phyloP scores from a whole-genome alignment of 192 early-diverging fungal species.

The Coemansia sp. region DNA sequence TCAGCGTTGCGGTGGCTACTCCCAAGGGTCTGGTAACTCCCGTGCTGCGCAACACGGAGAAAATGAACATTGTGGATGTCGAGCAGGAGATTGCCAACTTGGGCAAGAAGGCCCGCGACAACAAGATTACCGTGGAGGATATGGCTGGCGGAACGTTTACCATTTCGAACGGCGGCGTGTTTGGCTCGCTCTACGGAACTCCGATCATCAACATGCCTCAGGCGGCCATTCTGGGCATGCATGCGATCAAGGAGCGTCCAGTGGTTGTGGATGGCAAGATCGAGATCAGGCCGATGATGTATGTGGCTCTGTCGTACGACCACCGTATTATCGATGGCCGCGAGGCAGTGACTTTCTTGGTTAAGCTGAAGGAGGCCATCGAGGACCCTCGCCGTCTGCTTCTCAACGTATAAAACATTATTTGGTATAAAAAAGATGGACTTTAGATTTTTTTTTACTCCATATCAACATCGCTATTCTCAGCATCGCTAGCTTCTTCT shows the following conservation, averaged over 20 bases:
- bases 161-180: slow-evolving; percentile 98
- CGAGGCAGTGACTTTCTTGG: slow-evolving; percentile 97
- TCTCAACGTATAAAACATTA: slow-evolving; percentile 68
- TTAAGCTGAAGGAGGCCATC: slow-evolving; percentile 93
- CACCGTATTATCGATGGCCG: slow-evolving; percentile 98
- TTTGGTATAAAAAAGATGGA: no score
- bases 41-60: slow-evolving; percentile 88
- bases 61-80: slow-evolving; percentile 80
- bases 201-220: slow-evolving; percentile 99
- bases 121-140: slow-evolving; percentile 96
- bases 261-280: slow-evolving; percentile 92
- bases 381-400: slow-evolving; percentile 94
- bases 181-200: slow-evolving; percentile 95
- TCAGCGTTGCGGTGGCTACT: slow-evolving; percentile 95
- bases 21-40: slow-evolving; percentile 99
- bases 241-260: slow-evolving; percentile 95
- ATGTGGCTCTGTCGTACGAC: slow-evolving; percentile 96
- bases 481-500: slow-evolving; percentile 2
- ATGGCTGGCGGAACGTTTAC: slow-evolving; percentile 98
- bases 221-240: slow-evolving; percentile 97
- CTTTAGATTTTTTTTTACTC: no score
- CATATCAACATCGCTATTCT: slow-evolving; percentile 3
- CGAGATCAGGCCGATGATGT: slow-evolving; percentile 94
- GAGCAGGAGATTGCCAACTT: slow-evolving; percentile 89
- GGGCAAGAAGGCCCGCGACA: slow-evolving; percentile 87